These are phyloP conservation scores for Nigrospora sphaerica DNA, from an alignment of 2,329 filamentous ascomycete species.

Conservation along the genomic window DNA sequence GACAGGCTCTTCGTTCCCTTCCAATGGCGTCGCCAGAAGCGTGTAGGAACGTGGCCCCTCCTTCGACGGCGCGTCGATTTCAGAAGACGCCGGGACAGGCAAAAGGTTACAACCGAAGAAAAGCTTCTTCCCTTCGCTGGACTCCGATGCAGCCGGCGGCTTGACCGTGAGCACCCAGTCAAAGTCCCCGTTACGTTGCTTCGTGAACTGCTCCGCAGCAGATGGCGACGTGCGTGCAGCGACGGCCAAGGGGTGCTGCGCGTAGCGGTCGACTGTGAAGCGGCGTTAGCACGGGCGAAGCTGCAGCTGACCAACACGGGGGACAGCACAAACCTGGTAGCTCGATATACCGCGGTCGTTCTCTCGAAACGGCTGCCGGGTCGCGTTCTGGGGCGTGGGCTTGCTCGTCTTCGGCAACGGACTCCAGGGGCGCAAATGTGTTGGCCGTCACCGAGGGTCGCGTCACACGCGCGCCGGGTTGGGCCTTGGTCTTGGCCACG, in stretches of 20 bases:
- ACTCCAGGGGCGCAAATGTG: conserved; percentile 21
- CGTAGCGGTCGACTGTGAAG: conserved; percentile 14
- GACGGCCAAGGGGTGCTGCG: conserved; percentile 17
- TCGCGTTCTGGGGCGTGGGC: conserved; percentile 7
- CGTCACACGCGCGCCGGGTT: conserved; percentile 11
- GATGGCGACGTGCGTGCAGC: conserved; percentile 18
- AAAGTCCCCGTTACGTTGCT: conserved; percentile 20
- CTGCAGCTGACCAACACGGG: neutral
- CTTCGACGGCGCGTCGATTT: neutral
- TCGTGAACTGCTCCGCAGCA: conserved; percentile 19
- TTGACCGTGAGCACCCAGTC: conserved; percentile 21
- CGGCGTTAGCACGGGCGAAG: conserved; percentile 6
- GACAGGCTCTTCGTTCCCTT: conserved; percentile 13
- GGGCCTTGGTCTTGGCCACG: conserved; percentile 9
- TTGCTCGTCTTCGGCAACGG: conserved; percentile 19
- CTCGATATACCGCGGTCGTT: conserved; percentile 12
- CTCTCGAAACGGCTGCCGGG: conserved; percentile 7
- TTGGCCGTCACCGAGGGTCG: conserved; percentile 15
- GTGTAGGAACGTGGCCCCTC: conserved; percentile 9
- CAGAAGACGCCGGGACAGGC: conserved; percentile 9
- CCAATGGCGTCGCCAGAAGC: conserved; percentile 28
- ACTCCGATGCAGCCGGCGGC: conserved; percentile 5
- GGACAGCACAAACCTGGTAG: conserved; percentile 15
- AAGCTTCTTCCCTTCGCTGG: conserved; percentile 19
- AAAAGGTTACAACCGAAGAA: conserved; percentile 49